Conservation (phyloP, 139 green algal genomes). For the Edaphochlamys debaryana region DNA sequence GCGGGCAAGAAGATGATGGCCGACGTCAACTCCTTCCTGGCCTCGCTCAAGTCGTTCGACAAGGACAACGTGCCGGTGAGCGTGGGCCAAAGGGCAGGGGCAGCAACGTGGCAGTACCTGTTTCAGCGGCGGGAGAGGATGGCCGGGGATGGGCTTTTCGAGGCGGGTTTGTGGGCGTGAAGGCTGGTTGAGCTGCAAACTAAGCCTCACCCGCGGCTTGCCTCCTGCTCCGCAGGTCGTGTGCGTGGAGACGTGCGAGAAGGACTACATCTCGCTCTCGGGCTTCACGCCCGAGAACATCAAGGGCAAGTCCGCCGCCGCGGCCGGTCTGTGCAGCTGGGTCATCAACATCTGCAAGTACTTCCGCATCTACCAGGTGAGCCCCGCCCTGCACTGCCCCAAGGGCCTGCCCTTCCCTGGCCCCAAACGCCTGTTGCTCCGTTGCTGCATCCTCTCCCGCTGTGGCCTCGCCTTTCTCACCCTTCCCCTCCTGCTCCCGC, state of each 20-base stretch:
- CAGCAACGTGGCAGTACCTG: too few species aligned
- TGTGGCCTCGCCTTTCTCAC: not conserved
- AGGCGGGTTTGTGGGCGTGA: too few species aligned
- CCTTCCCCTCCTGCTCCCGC: not conserved
- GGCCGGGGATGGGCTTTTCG: too few species aligned
- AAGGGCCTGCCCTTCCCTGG: not conserved
- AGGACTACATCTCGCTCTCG: conserved; percentile 81
- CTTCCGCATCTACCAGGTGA: conserved; percentile 92
- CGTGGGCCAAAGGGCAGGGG: too few species aligned
- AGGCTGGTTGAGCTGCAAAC: too few species aligned
- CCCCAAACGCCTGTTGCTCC: too few species aligned
- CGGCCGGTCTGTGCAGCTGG: conserved; percentile 90
- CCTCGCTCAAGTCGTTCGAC: conserved; percentile 88
- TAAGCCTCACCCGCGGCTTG: too few species aligned
- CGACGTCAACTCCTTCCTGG: conserved; percentile 92
- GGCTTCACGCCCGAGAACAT: conserved; percentile 89
- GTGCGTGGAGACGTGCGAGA: conserved; percentile 47
- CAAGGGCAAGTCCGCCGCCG: conserved; percentile 84
- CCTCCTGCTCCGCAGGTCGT: conserved; percentile 6
- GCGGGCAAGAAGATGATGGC: conserved; percentile 92
- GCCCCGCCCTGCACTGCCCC: too few species aligned
- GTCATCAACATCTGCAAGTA: conserved; percentile 97
- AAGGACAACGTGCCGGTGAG: conserved; percentile 87
- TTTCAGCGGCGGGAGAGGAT: too few species aligned
- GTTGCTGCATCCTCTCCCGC: not conserved